Base-by-base conservation (phyloP, 2,329 filamentous ascomycete genomes). In the Trichophyton benhamiae region DNA sequence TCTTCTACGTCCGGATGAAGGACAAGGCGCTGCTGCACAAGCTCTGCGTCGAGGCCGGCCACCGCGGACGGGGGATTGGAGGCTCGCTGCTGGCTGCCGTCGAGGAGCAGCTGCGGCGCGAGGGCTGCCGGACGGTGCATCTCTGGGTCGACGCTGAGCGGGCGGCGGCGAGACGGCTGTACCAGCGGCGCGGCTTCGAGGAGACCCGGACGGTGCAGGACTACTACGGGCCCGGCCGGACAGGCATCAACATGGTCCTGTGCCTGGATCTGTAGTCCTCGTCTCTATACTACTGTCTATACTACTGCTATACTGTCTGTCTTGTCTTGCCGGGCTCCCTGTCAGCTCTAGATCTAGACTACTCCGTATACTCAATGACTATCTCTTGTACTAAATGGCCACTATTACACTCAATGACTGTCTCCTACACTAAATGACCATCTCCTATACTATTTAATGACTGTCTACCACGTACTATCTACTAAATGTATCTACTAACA, bases 141-240 rank as follows among this genome's bases (percentile, higher is more conserved):
- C 67, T 81, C 59, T 81, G 79, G 80, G 79, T 81, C 52, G 79
- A 82, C 64, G 75, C 77, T 68, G 73, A 68, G 57, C 75, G 78
- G 65, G 66, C 71, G 41, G 71, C 74, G 62, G 79, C 80, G 5
- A 72, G 75, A 65, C 68, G 69, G 57, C 67, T 81, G 62, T 82
- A 82, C 70, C 61, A 65, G 25, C 71, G 72, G 6, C 74, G 69
- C 68, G 77, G 75, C 48, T 82, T 81, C 68, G 66, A 73, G 62
- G 74, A 79, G 69, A 69, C 72, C 25, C 76, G 80, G 64, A 70
- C 71, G 53, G 74, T 79, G 53, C 68, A 69, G 55, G 73, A 80
- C 68, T 82, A 82, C 69, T 82, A 82, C 67, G 76, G 76, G 30
- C 72, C 73, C 64, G 78, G 78, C 59, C 74, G 79, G 62, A 76